phyloP scores from a whole-genome alignment of 805 yeast genomes.

The Tetrapisispora fleetii region DNA sequence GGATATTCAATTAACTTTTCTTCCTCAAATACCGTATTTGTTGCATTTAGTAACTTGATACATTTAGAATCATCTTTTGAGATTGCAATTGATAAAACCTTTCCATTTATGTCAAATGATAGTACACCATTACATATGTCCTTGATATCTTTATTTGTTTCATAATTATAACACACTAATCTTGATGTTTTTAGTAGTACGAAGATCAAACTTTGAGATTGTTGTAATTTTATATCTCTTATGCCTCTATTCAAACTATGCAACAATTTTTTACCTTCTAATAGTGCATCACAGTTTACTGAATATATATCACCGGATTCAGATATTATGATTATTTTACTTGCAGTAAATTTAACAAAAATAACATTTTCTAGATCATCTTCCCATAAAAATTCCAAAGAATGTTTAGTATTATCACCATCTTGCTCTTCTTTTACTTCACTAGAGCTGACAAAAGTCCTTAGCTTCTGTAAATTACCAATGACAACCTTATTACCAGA shows the following conservation, averaged over 20 bases:
- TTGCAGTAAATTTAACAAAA: slow-evolving; percentile 28
- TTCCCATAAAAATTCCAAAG: slow-evolving; percentile 10
- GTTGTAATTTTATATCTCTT: slow-evolving; percentile 3
- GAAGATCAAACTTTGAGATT: neutral
- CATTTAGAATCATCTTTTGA: neutral
- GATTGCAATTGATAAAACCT: slow-evolving; percentile 2
- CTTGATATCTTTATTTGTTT: neutral
- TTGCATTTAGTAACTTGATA: neutral
- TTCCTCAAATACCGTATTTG: neutral
- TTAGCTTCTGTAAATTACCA: slow-evolving; percentile 29
- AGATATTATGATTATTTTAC: slow-evolving; percentile 25
- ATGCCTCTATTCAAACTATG: neutral
- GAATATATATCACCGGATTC: slow-evolving; percentile 15
- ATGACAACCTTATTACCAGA: slow-evolving; percentile 29
- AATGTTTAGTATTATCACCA: neutral
- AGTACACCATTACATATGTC: slow-evolving; percentile 5
- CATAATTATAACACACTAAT: slow-evolving; percentile 4
- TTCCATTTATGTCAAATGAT: slow-evolving; percentile 10
- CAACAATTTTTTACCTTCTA: slow-evolving; percentile 1
- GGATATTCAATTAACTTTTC: slow-evolving; percentile 18
- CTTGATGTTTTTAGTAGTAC: slow-evolving; percentile 4
- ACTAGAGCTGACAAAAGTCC: slow-evolving; percentile 20
- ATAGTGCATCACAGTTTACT: slow-evolving; percentile 5
- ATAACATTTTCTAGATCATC: slow-evolving; percentile 19
- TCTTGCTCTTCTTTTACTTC: slow-evolving; percentile 7